Evolutionary conservation across 257 asterid species (phyloP), one percentile per base, ranked within the genome.

Genomic region (Gentiana dahurica): DNA sequence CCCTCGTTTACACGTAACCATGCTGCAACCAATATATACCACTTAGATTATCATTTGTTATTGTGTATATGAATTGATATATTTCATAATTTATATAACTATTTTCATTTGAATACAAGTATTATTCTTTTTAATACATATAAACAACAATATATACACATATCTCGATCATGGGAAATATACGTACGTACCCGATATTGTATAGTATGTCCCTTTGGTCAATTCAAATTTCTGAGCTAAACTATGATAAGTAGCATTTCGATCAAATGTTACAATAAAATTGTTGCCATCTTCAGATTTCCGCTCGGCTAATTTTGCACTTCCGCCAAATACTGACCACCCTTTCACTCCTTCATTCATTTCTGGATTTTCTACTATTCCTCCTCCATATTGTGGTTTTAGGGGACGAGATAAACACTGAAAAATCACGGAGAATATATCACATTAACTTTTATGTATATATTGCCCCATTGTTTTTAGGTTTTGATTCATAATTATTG

Each of bases 1-100:
- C 82, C 94, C 13, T 71, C 44, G 71, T 79, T 80, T 61, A 87
- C 77, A 65, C 74, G 89, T 12, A 87, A 57, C 96, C 96, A 87
- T 1, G 79, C 94, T 87, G 43, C 70, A 46, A 51, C 3, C 36
- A 11, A 50, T 32, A 13, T 9, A 36, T 0, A 34, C 8, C 1
- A 54, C 1, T 5, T 41, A 41, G 9, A 10, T 3, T 41, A 2
- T 41, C 4, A 5, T 41, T 41, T 41, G 46, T 15, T 15, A 15
- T 41, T 41, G 44, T 41, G 9, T 41, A 41, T 1, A 41, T 41
- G 46, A 4, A 41, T 5, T 3, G 5, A 3, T 41, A 5, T 41
- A 3, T 5, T 10, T 5, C 46, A 5, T 2, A 41, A 41, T 41
- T 15, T 15, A 4, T 5, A 41, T 3, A 7, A 3, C 46, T 41